Evolutionary conservation across 345 rosid genomes (phyloP).

Genomic region (Syzygium aqueum): DNA sequence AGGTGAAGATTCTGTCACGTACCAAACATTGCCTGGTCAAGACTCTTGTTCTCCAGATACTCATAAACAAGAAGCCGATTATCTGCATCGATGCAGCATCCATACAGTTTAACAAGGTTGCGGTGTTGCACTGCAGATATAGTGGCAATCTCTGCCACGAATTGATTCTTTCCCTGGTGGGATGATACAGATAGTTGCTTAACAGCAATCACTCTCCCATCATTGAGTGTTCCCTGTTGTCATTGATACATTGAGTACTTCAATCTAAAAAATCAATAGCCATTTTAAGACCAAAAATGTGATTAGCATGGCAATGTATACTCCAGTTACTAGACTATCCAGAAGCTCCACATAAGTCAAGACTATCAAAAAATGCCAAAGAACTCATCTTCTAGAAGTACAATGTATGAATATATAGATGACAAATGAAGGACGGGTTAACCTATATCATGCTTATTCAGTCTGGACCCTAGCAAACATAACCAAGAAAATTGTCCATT

Average conservation of each 20-base stretch:
- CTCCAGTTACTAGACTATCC: not conserved
- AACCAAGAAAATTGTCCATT: not conserved
- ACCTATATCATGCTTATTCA: not conserved
- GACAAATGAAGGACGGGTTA: not conserved
- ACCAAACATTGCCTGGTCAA: slow-evolving; percentile 66
- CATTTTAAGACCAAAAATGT: not conserved
- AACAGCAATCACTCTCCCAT: slow-evolving; percentile 61
- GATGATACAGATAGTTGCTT: slow-evolving; percentile 63
- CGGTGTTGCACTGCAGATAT: slow-evolving; percentile 56
- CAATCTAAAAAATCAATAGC: not conserved
- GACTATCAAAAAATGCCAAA: not conserved
- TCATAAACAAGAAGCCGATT: slow-evolving; percentile 66
- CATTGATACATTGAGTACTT: not conserved
- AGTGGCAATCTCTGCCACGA: slow-evolving; percentile 65
- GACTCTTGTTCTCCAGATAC: slow-evolving; percentile 61
- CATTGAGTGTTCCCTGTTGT: slow-evolving; percentile 27
- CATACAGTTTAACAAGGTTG: slow-evolving; percentile 62
- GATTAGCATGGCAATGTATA: not conserved
- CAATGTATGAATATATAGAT: not conserved
- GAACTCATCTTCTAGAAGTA: not conserved
- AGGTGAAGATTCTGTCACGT: not conserved
- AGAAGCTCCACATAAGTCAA: not conserved
- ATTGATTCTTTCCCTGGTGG: slow-evolving; percentile 61
- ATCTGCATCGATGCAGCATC: slow-evolving; percentile 56
- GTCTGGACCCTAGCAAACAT: not conserved